Base-by-base conservation (phyloP, 768 basidiomycete genomes). In the Rhodosporidiobolus sp. region DNA sequence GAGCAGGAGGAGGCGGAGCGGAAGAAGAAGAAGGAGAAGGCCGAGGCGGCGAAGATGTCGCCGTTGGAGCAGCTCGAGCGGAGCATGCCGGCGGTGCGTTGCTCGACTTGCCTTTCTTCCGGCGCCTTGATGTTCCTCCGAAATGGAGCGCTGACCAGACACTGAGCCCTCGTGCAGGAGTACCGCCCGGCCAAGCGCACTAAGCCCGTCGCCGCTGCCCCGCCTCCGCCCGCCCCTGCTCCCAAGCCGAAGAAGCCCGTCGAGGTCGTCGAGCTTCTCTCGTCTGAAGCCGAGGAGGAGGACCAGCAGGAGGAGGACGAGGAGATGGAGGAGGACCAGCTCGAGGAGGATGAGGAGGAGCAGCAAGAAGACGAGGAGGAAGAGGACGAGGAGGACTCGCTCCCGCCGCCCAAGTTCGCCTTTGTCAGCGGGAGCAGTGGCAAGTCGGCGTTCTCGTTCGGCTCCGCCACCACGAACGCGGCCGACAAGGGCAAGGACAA, bases 41-140 rank as follows among this genome's bases (percentile, higher is more conserved):
- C 16, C 26, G n/a, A 45, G 58, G 4, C 3, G 63, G 38, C 38
- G 8, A 43, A 73, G 49, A 50, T 67, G 9, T 62, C 70, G n/a
- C 67, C 70, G 4, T 48, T 72, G 9, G 74, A 76, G 61, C 55
- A 60, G 53, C 67, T 76, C 45, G 70, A 76, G 70, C 59, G 74
- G 14, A 68, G 65, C 0, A 76, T 76, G 74, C 74, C 74, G 10
- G 70, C 67, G 28, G 74, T 71, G 30, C 63, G 74, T 63, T 32
- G 26, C n/a, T n/a, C 20, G 2, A 19, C 16, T 9, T n/a, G n/a
- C n/a, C 22, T 26, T 0, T 32, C 34, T 46, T 48, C 52, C 5
- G 2, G 2, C 45, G 22, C 34, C 22, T 35, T 2, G 16, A n/a
- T 14, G 9, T 45, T 30, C n/a, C n/a, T 4, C 20, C 28, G 28